A percentile compares a stretch with the other conserved stretches of the same genome.
Evolutionary conservation across 768 basidiomycete genomes (phyloP).

Genomic region (Russula brevipes): DNA sequence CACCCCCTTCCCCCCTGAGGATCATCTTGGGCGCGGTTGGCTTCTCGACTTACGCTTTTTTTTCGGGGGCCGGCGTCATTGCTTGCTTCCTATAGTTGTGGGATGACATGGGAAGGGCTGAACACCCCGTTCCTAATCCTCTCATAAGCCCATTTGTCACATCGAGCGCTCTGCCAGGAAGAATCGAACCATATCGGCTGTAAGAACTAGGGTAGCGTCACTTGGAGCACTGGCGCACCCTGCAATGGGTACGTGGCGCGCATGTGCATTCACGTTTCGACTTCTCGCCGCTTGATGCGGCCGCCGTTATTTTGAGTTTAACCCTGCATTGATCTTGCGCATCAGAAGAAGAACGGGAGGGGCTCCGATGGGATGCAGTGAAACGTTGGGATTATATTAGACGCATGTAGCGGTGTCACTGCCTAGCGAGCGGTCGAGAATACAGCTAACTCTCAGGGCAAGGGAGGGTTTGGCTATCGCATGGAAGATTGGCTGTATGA

Average conservation of each 20-base stretch:
- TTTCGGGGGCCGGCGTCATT: background rate
- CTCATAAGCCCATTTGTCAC: slow-evolving; percentile 4
- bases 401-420: background rate
- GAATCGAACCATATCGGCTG: background rate
- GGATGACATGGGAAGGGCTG: background rate
- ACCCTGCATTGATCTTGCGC: background rate
- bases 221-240: background rate
- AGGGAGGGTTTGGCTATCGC: background rate
- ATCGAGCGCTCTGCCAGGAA: background rate
- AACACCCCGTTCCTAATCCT: background rate
- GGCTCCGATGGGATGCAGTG: background rate
- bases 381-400: background rate
- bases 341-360: background rate
- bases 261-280: background rate
- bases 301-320: background rate
- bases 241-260: background rate
- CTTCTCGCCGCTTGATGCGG: background rate
- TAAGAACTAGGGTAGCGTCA: background rate
- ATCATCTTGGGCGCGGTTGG: background rate
- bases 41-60: background rate
- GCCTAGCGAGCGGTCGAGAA: too few relatives aligned
- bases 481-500: background rate
- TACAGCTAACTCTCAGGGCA: background rate
- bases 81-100: background rate
- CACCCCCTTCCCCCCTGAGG: background rate